phyloP scores from a whole-genome alignment of 331 rosid species.

The Malus hybrid region DNA sequence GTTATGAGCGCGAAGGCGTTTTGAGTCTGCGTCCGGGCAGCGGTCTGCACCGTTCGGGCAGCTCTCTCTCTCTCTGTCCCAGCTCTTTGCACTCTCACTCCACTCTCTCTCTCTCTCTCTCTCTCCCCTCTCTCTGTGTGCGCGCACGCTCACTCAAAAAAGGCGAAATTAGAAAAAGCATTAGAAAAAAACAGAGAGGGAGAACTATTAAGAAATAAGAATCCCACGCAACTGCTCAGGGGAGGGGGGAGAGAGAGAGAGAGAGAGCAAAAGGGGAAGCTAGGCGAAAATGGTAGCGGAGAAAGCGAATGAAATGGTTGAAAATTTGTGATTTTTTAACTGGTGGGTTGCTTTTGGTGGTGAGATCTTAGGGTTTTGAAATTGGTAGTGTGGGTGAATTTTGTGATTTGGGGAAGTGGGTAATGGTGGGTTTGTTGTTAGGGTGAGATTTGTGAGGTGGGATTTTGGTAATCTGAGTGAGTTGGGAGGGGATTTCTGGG shows the following conservation, averaged over 20 bases:
- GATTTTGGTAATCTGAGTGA: conserved; percentile 28
- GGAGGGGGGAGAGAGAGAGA: conserved; percentile 8
- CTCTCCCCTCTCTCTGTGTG: background rate
- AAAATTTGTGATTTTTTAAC: conserved; percentile 8
- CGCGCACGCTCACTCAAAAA: conserved; percentile 59
- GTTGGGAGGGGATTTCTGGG: conserved; percentile 18
- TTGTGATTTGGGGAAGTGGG: conserved; percentile 1
- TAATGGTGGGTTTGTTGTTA: conserved; percentile 34
- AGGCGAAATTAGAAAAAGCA: background rate
- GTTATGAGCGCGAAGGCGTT: conserved; percentile 56
- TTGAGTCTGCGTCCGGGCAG: conserved; percentile 79
- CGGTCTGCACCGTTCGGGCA: conserved; percentile 94
- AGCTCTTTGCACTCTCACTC: background rate
- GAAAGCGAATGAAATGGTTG: conserved; percentile 27
- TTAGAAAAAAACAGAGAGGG: conserved; percentile 10
- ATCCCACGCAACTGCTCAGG: conserved; percentile 36
- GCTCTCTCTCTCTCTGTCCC: conserved; percentile 2
- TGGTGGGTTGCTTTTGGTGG: conserved; percentile 1
- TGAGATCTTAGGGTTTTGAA: conserved; percentile 37
- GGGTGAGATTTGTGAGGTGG: conserved; percentile 36
- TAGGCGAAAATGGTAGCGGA: conserved; percentile 19
- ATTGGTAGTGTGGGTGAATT: conserved; percentile 25
- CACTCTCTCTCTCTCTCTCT: background rate
- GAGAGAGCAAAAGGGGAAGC: conserved; percentile 22
- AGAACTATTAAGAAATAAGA: conserved; percentile 32